Base-by-base conservation (phyloP, 2,329 filamentous ascomycete species). In the Podosphaera xanthii region DNA sequence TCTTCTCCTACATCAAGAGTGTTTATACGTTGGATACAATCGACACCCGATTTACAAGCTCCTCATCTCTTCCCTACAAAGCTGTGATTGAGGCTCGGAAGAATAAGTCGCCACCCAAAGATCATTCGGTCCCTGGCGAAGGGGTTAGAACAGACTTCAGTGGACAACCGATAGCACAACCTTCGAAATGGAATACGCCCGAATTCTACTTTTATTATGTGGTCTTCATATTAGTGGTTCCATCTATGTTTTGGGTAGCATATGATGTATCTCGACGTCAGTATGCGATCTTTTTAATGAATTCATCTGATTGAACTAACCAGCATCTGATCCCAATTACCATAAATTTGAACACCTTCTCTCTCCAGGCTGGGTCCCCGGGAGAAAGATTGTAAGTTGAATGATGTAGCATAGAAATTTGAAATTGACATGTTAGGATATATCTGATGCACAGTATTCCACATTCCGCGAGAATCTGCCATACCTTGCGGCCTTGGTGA, bases 201-300 rank as follows among this genome's bases (percentile, higher is more conserved):
- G 92, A 98, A 72, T 97, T 92, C 73, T 84, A 81, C 69, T 65
- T 89, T 59, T 97, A 98, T 73, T 85, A 83, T 65, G 55, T 84
- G 30, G 72, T 87, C 64, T 79, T 96, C 65, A 62, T 77, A 36
- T 68, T 79, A 4, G 76, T 75, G 59, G 76, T 97, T 34, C 87
- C 88, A 7, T 78, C 82, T 66, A 98, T 98, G 90, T 88, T 95
- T 72, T 94, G 88, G 75, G 76, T 84, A n/a, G 83, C 85, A 8
- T 86, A 89, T 64, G 80, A 87, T 72, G 88, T 94, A 53, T 98
- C 92, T 33, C 79, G 83, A 72, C 78, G 90, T 90, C 71, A 60
- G 76, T 74, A 64, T 59, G 36, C 4, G 4, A 54, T 14, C n/a
- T 44, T 38, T 50, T 53, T 6, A 12, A 53, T 14, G 7, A 5